Evolutionary conservation across 768 basidiomycete genomes (phyloP).

Genomic region (Suillus cothurnatus): DNA sequence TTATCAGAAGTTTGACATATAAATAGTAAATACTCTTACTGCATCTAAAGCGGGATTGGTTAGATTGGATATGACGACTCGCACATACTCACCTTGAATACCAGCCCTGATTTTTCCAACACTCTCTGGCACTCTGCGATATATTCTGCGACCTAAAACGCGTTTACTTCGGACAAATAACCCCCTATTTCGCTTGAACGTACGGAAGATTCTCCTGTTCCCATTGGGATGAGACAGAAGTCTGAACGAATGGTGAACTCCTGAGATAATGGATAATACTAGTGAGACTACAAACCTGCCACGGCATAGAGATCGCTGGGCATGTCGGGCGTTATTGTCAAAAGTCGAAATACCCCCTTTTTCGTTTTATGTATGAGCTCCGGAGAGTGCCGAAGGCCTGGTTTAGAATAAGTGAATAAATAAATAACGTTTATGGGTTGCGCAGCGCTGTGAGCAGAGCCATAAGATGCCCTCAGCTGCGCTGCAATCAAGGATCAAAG

Average conservation of each 20-base stretch:
- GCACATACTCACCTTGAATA: conserved; percentile 63
- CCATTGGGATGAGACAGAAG: conserved; percentile 88
- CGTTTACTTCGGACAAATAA: conserved; percentile 16
- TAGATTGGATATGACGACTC: conserved; percentile 1
- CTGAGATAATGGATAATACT: conserved; percentile 1
- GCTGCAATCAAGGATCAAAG: conserved; percentile 60
- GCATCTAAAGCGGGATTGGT: conserved; percentile 31
- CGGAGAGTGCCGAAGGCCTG: not conserved
- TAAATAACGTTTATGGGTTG: conserved; percentile 7
- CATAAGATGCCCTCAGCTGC: conserved; percentile 44
- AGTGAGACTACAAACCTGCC: conserved; percentile 54
- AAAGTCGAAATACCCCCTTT: conserved; percentile 5
- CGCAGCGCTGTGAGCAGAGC: conserved; percentile 6
- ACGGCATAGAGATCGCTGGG: conserved; percentile 67
- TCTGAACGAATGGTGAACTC: conserved; percentile 44
- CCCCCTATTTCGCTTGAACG: conserved; percentile 17
- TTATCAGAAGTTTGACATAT: conserved; percentile 37
- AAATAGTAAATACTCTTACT: conserved; percentile 29
- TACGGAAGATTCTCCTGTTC: conserved; percentile 74
- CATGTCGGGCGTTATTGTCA: conserved; percentile 18
- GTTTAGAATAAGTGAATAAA: not conserved
- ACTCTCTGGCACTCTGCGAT: conserved; percentile 83
- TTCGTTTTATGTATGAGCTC: not conserved
- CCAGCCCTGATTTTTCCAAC: conserved; percentile 80
- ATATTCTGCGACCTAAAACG: conserved; percentile 66